Percentiles rank a stretch among this genome's conserved stretches.
phyloP scores from a whole-genome alignment of 345 rosid species.

The Brassica carinata region DNA sequence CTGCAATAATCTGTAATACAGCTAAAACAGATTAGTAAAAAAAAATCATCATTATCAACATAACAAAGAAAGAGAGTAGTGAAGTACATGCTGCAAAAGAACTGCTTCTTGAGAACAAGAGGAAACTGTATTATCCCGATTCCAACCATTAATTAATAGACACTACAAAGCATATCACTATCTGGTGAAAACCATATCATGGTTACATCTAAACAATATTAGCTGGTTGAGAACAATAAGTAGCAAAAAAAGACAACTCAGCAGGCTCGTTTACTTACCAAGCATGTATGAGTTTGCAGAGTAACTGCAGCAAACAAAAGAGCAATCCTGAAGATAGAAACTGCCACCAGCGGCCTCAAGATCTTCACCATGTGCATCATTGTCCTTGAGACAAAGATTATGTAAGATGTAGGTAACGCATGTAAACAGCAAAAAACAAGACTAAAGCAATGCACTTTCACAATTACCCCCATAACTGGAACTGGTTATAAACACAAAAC shows the following conservation, averaged over 20 bases:
- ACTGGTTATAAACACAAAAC: background rate
- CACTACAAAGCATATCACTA: conserved; percentile 64
- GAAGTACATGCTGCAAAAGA: conserved; percentile 21
- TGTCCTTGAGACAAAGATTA: background rate
- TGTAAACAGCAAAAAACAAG: background rate
- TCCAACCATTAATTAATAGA: conserved; percentile 56
- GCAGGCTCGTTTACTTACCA: conserved; percentile 43
- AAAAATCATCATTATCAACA: background rate
- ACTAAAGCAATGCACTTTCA: background rate
- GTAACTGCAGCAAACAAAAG: conserved; percentile 54
- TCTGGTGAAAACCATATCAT: conserved; percentile 31
- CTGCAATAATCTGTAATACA: background rate
- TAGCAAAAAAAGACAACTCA: background rate
- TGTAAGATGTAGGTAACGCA: background rate
- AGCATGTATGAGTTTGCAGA: conserved; percentile 51
- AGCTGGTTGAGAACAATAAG: background rate
- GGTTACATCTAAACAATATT: background rate
- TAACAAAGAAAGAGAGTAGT: background rate
- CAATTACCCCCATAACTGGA: background rate
- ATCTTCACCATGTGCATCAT: conserved; percentile 68
- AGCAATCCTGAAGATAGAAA: conserved; percentile 54
- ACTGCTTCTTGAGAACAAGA: conserved; percentile 65
- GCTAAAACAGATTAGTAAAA: background rate
- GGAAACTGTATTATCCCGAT: conserved; percentile 63
- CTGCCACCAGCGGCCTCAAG: conserved; percentile 45